A percentile compares a stretch with the other conserved stretches of the same genome.
phyloP scores from a whole-genome alignment of 164 flowering plant species.

The Saururus chinensis region DNA sequence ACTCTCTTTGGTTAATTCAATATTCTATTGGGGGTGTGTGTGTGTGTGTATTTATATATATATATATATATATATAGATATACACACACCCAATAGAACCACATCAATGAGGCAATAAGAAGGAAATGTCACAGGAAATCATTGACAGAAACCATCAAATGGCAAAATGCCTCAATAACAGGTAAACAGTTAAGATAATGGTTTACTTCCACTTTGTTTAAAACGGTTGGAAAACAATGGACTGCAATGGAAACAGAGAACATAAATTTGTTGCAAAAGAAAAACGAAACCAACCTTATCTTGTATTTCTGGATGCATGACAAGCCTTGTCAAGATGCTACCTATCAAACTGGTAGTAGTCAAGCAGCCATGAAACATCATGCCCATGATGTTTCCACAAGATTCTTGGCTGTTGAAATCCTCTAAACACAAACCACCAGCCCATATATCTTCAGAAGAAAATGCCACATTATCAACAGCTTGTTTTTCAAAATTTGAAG shows the following conservation, averaged over 20 bases:
- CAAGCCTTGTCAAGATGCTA: slow-evolving; percentile 41
- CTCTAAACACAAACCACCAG: slow-evolving; percentile 9
- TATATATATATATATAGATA: too few species aligned
- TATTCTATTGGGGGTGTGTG: too few species aligned
- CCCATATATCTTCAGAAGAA: slow-evolving; percentile 8
- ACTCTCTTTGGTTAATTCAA: too few species aligned
- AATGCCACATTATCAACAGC: slow-evolving; percentile 5
- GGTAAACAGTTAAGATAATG: too few species aligned
- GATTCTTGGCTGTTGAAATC: slow-evolving; percentile 27
- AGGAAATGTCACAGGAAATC: too few species aligned
- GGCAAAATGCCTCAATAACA: too few species aligned
- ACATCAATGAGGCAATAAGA: too few species aligned
- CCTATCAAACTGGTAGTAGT: slow-evolving; percentile 39
- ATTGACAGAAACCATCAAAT: too few species aligned
- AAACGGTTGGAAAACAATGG: neutral
- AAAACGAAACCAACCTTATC: slow-evolving; percentile 26
- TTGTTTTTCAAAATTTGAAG: slow-evolving; percentile 10
- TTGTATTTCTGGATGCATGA: slow-evolving; percentile 45
- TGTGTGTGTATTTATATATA: too few species aligned
- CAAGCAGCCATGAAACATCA: slow-evolving; percentile 59
- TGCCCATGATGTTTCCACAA: slow-evolving; percentile 40
- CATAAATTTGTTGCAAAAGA: neutral
- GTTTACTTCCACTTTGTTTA: neutral
- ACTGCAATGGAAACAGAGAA: neutral
- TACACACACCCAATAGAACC: too few species aligned